Evolutionary conservation across 2,329 filamentous ascomycete genomes (phyloP), one percentile per base, ranked within the genome.

Genomic region (Fusarium sp.): DNA sequence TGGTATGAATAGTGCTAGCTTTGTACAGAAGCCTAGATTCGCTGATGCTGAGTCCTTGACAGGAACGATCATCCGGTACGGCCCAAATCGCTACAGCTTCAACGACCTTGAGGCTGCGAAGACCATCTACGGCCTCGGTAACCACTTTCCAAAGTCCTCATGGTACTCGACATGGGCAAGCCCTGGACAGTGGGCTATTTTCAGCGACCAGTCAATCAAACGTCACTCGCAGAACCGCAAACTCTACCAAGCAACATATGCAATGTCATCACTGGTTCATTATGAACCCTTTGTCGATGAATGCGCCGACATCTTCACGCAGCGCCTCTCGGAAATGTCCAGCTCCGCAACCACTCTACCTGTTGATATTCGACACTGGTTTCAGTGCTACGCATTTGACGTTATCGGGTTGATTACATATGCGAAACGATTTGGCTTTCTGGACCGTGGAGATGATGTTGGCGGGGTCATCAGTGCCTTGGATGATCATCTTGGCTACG

Each of bases 331-430:
- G 0, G 65, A 69, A 3, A 45, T 68, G 19, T 43, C 39, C 0
- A 24, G 49, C 1, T 55, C 55, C 0, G 15, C 37, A 0, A 13
- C 41, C 0, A 10, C n/a, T 1, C 5, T 62, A 0, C 22, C 47
- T 0, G 47, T 59, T 3, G 61, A 68, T 4, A 68, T 68, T 35
- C 26, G 65, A 0, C 53, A 68, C 3, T 68, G 65, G 65, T 68
- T 68, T 2, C 65, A 68, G 7, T 68, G 65, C 4, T 68, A 66
- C n/a, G 65, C 65, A 0, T 68, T 68, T 3, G 65, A 68, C 3
- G 65, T 69, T 2, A 68, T 68, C 1, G 60, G 65, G 0, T 10
- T 68, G 8, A 68, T 68, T 7, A 68, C 65, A 2, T 68, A 69
- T n/a, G 56, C 60, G 0, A 69, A 68, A 5, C 52, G 65, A 0